Evolutionary conservation across 1,284 basidiomycete genomes (phyloP).

Genomic region (Laetiporus sulphureus): DNA sequence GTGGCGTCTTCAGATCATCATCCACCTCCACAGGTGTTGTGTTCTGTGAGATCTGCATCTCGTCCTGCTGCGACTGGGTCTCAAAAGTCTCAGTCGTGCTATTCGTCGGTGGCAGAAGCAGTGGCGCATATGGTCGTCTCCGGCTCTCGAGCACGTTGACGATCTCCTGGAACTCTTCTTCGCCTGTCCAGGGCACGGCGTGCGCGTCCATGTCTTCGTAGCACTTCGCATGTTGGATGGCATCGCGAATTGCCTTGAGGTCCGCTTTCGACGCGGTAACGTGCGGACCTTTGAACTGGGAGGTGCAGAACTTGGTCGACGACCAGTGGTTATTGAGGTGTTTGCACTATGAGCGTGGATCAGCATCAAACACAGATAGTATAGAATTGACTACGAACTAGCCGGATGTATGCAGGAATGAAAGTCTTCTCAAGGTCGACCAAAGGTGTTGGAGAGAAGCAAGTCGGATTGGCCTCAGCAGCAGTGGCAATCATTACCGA

Average conservation of each 20-base stretch:
- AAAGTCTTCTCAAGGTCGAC: slow-evolving; percentile 66
- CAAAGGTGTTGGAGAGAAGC: slow-evolving; percentile 71
- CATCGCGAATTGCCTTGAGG: slow-evolving; percentile 48
- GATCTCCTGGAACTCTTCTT: slow-evolving; percentile 54
- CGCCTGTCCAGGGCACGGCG: slow-evolving; percentile 52
- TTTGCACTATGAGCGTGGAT: slow-evolving; percentile 34
- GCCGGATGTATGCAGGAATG: slow-evolving; percentile 69
- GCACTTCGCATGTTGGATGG: slow-evolving; percentile 56
- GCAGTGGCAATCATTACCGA: slow-evolving; percentile 95
- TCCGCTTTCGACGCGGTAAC: slow-evolving; percentile 49
- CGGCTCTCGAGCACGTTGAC: slow-evolving; percentile 46
- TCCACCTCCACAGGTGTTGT: background rate
- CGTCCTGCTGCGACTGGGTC: background rate
- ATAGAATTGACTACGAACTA: slow-evolving; percentile 37
- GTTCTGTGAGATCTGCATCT: too few relatives aligned
- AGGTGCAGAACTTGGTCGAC: slow-evolving; percentile 89
- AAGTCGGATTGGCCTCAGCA: slow-evolving; percentile 89
- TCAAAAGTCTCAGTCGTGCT: background rate
- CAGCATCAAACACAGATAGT: background rate
- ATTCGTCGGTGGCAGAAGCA: background rate
- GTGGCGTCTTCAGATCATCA: slow-evolving; percentile 25
- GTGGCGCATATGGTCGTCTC: slow-evolving; percentile 13
- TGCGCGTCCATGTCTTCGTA: slow-evolving; percentile 55
- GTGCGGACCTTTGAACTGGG: slow-evolving; percentile 67
- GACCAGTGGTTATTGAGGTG: slow-evolving; percentile 78